phyloP scores from a whole-genome alignment of 352 stramenopile species.

The Globisporangium echinulatum region DNA sequence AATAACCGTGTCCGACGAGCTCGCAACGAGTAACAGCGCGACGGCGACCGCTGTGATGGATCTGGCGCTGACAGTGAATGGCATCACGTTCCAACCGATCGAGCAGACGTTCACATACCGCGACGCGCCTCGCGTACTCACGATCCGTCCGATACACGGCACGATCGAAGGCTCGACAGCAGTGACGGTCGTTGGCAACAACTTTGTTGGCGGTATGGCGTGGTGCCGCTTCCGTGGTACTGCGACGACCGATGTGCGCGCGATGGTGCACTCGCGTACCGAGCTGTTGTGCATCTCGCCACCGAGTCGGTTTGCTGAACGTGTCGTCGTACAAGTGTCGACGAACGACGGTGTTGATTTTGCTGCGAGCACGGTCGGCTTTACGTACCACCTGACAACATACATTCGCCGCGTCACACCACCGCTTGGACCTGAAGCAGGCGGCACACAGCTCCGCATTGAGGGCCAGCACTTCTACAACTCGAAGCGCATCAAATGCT shows the following conservation, averaged over 20 bases:
- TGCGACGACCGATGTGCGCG: conserved; percentile 17
- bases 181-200: conserved; percentile 37
- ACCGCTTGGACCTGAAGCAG: conserved; percentile 28
- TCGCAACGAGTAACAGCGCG: neutral
- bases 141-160: conserved; percentile 40
- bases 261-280: conserved; percentile 25
- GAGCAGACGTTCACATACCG: conserved; percentile 48
- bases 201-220: conserved; percentile 22
- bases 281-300: conserved; percentile 43
- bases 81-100: conserved; percentile 53
- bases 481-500: conserved; percentile 51
- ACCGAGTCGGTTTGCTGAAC: conserved; percentile 21
- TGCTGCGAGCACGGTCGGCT: conserved; percentile 50
- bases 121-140: conserved; percentile 27
- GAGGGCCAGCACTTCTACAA: conserved; percentile 47
- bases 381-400: conserved; percentile 47
- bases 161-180: conserved; percentile 43
- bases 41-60: conserved; percentile 6
- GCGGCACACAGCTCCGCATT: conserved; percentile 52
- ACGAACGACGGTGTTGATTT: conserved; percentile 90
- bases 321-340: conserved; percentile 56
- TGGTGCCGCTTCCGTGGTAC: conserved; percentile 50
- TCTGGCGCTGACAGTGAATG: conserved; percentile 66
- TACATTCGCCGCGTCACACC: conserved; percentile 47
- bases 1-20: neutral